phyloP scores from a whole-genome alignment of 2,329 filamentous ascomycete genomes.

The Aspergillus hortae region DNA sequence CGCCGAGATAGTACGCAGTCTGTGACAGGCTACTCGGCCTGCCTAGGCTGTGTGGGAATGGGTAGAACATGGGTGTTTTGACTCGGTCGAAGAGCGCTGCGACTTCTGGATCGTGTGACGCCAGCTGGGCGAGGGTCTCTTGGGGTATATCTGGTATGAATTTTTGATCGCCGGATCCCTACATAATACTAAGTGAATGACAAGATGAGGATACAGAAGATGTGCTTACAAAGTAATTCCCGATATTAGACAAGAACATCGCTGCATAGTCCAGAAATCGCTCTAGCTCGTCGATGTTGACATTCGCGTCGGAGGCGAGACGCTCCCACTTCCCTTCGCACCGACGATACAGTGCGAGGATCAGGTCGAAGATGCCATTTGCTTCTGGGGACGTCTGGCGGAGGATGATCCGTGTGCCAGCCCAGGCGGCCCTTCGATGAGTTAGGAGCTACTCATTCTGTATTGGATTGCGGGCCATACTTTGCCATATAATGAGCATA shows the following conservation, averaged over 20 bases:
- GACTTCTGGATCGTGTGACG: background rate
- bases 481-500: slow-evolving; percentile 21
- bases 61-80: slow-evolving; percentile 10
- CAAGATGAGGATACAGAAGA: background rate
- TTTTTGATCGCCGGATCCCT: slow-evolving; percentile 28
- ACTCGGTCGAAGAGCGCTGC: slow-evolving; percentile 2
- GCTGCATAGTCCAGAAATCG: slow-evolving; percentile 42
- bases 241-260: slow-evolving; percentile 52
- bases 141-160: slow-evolving; percentile 19
- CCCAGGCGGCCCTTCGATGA: slow-evolving; percentile 14
- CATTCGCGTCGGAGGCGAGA: slow-evolving; percentile 27
- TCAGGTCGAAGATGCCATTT: slow-evolving; percentile 53
- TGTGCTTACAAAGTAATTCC: slow-evolving; percentile 44
- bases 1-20: slow-evolving; percentile 29
- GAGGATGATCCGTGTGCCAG: slow-evolving; percentile 50
- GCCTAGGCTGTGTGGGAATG: slow-evolving; percentile 31
- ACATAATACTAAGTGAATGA: slow-evolving; percentile 16
- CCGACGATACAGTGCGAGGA: slow-evolving; percentile 47
- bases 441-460: background rate
- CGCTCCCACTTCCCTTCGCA: slow-evolving; percentile 49
- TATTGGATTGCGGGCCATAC: background rate
- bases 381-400: slow-evolving; percentile 52
- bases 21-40: slow-evolving; percentile 48
- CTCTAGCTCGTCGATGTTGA: slow-evolving; percentile 40
- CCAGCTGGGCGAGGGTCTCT: slow-evolving; percentile 10